Evolutionary conservation across 352 stramenopile species (phyloP).

Genomic region (Phytophthora chlamydospora): DNA sequence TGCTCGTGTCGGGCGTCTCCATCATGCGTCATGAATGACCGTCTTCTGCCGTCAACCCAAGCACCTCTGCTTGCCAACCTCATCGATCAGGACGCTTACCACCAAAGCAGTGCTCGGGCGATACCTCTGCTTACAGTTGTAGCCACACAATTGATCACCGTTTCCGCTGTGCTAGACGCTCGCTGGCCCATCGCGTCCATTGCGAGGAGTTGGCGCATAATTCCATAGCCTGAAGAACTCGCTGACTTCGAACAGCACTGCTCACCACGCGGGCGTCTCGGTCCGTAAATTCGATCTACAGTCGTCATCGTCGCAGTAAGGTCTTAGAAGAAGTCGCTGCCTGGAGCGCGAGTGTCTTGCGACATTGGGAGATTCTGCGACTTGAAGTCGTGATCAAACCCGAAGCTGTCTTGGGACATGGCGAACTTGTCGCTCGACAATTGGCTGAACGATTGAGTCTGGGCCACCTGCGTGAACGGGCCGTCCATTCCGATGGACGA

Average conservation of each 20-base stretch:
- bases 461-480: slow-evolving; percentile 79
- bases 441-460: slow-evolving; percentile 89
- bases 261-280: background rate
- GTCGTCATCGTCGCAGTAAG: slow-evolving; percentile 10
- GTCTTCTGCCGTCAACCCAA: background rate
- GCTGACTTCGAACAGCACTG: background rate
- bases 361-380: slow-evolving; percentile 86
- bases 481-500: slow-evolving; percentile 63
- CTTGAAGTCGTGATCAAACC: slow-evolving; percentile 83
- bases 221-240: background rate
- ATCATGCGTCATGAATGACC: background rate
- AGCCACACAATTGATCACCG: background rate
- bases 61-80: slow-evolving; percentile 1
- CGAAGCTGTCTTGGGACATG: slow-evolving; percentile 87
- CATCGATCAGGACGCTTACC: background rate
- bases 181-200: too few relatives aligned
- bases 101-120: background rate
- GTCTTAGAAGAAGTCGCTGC: slow-evolving; percentile 76
- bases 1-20: slow-evolving; percentile 1
- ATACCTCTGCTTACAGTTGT: background rate
- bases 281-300: background rate
- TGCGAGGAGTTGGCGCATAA: background rate
- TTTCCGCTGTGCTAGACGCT: too few relatives aligned
- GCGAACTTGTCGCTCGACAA: slow-evolving; percentile 82
- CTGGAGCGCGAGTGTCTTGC: slow-evolving; percentile 60